Base-by-base conservation (phyloP, 306 rosid species). In the Citrullus colocynthis region DNA sequence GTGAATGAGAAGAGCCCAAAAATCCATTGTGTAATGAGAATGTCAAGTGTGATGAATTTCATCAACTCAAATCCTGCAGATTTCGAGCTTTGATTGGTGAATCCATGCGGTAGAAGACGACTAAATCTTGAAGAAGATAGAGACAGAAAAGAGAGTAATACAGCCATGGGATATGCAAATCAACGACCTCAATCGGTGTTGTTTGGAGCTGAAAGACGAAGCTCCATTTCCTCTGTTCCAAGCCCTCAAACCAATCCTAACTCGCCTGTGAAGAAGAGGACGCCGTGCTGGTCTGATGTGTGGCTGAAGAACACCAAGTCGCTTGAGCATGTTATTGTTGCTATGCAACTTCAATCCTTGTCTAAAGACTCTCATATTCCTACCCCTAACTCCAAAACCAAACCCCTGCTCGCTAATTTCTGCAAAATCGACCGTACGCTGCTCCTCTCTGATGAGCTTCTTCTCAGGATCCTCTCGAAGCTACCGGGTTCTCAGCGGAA, bases 341-440 rank as follows among this genome's bases (percentile, higher is more conserved):
- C 96, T 3, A 88, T 93, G 97, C 86, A 90, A 7, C 89, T 92
- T 16, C 90, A 82, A 24, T 75, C 97, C 12, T 84, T 86, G 48
- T 76, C 81, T 63, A 82, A 49, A 63, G 51, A 72, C 55, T 20
- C 75, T 62, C 41, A 17, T 16, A 18, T 65, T 39, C 42, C 45
- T 45, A 75, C 65, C 58, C 81, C 80, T 60, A 80, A 65, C n/a
- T 55, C 70, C 41, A 78, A 80, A 34, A 64, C 65, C 52, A 44
- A 86, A 56, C 65, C 87, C 39, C 74, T 77, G 4, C 62, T 81
- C 81, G 78, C 89, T 30, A 87, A 56, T 81, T 85, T 76, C 74
- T 77, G 84, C 32, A 80, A 37, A 20, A 41, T 77, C 11, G 95
- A 94, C 71, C 90, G 81, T 48, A 90, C 94, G 21, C 81, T 81